phyloP scores from a whole-genome alignment of 441 rosid species.

The Jatropha podagrica region DNA sequence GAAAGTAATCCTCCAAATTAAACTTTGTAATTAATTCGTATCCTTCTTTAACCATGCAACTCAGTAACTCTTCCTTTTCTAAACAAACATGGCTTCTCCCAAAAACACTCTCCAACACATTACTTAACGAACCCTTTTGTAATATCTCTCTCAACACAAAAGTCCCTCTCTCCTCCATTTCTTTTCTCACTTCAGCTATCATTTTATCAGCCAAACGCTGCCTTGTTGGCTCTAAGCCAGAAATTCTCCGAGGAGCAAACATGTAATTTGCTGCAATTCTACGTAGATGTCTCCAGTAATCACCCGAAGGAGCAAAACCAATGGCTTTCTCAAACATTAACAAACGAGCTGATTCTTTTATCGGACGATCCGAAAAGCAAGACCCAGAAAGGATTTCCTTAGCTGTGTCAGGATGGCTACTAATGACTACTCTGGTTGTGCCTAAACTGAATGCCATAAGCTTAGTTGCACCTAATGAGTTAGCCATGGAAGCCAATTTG shows the following conservation, averaged over 20 bases:
- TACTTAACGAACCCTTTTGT: slow-evolving; percentile 46
- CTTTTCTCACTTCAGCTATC: slow-evolving; percentile 25
- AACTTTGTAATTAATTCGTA: slow-evolving; percentile 46
- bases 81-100: slow-evolving; percentile 26
- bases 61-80: slow-evolving; percentile 29
- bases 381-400: slow-evolving; percentile 53
- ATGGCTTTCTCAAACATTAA: slow-evolving; percentile 73
- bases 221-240: slow-evolving; percentile 38
- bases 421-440: slow-evolving; percentile 43
- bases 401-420: slow-evolving; percentile 65
- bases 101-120: slow-evolving; percentile 55
- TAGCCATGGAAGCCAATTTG: slow-evolving; percentile 49
- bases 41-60: slow-evolving; percentile 54
- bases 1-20: slow-evolving; percentile 61
- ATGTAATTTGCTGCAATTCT: slow-evolving; percentile 48
- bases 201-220: slow-evolving; percentile 40
- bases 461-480: slow-evolving; percentile 39
- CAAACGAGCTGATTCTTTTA: slow-evolving; percentile 54
- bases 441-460: slow-evolving; percentile 68
- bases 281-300: slow-evolving; percentile 61
- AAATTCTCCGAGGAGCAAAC: slow-evolving; percentile 58
- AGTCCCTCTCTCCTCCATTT: slow-evolving; percentile 31
- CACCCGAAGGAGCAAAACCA: slow-evolving; percentile 62
- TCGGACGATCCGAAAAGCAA: slow-evolving; percentile 58
- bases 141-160: slow-evolving; percentile 42